These are phyloP conservation scores for Candida boidinii DNA, from an alignment of 805 yeast species.

Conservation along the genomic window DNA sequence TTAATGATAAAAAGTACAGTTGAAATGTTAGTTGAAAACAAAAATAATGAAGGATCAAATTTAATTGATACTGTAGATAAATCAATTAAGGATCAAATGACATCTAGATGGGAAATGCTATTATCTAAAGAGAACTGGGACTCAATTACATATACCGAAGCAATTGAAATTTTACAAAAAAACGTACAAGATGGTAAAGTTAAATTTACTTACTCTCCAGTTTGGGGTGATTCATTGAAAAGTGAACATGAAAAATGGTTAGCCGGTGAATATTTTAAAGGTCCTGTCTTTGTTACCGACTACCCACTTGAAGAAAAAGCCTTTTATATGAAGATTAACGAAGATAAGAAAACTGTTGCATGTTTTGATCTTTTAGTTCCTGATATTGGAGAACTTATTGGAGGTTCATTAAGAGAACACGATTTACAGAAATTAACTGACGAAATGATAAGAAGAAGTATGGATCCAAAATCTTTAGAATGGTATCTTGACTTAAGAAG, in stretches of 20 bases:
- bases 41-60: conserved; percentile 23
- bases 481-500: conserved; percentile 77
- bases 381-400: conserved; percentile 86
- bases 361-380: conserved; percentile 89
- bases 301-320: conserved; percentile 79
- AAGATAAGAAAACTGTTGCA: conserved; percentile 54
- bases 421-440: conserved; percentile 33
- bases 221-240: conserved; percentile 66
- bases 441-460: conserved; percentile 44
- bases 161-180: conserved; percentile 43
- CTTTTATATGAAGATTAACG: conserved; percentile 74
- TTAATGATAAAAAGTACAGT: conserved; percentile 53
- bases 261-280: conserved; percentile 55
- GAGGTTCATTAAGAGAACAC: conserved; percentile 91
- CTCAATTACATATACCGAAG: conserved; percentile 66
- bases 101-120: conserved; percentile 54
- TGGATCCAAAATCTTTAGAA: conserved; percentile 50
- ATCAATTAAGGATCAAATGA: conserved; percentile 28
- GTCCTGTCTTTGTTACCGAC: conserved; percentile 84
- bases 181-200: conserved; percentile 23
- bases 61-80: conserved; percentile 28
- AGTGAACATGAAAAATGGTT: conserved; percentile 91
- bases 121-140: conserved; percentile 45
- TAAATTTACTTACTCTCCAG: conserved; percentile 33
- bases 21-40: conserved; percentile 17